Percentiles rank a stretch among this genome's conserved stretches.
These are phyloP conservation scores for Meira nashicola DNA, from an alignment of 1,284 basidiomycete genomes.

Conservation along the genomic window DNA sequence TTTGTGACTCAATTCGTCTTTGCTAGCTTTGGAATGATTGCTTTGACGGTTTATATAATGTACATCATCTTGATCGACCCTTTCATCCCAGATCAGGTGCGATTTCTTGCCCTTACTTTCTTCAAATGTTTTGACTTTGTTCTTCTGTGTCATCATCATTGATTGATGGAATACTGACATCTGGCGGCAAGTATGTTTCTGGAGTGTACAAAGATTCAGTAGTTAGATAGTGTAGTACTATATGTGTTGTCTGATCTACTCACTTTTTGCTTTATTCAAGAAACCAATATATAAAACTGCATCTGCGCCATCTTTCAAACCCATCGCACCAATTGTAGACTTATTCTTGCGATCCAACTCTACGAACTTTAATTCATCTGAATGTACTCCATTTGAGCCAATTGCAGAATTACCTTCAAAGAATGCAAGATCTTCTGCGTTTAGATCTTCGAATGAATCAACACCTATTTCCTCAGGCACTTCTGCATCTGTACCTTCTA, in stretches of 20 bases:
- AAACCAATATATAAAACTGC: conserved; percentile 4
- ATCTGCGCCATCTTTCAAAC: conserved; percentile 7
- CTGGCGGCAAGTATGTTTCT: not conserved
- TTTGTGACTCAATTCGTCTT: not conserved
- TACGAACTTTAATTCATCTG: not conserved
- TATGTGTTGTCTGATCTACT: not conserved
- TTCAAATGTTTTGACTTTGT: no score
- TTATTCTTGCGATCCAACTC: not conserved
- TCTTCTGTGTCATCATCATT: not conserved
- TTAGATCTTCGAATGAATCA: conserved; percentile 4
- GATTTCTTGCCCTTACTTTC: no score
- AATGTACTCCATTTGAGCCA: not conserved
- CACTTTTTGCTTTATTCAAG: not conserved
- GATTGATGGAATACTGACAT: conserved; percentile 1
- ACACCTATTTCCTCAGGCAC: not conserved
- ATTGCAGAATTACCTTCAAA: conserved; percentile 3
- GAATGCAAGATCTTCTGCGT: not conserved
- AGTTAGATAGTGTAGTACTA: not conserved
- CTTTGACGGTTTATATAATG: not conserved
- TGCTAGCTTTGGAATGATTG: not conserved
- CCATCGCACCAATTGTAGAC: not conserved
- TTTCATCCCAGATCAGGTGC: not conserved
- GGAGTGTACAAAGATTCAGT: not conserved
- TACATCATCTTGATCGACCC: not conserved
- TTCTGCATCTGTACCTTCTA: not conserved